These are phyloP conservation scores for Eremothecium gossypii DNA, from an alignment of 1,139 yeast genomes.

Conservation along the genomic window DNA sequence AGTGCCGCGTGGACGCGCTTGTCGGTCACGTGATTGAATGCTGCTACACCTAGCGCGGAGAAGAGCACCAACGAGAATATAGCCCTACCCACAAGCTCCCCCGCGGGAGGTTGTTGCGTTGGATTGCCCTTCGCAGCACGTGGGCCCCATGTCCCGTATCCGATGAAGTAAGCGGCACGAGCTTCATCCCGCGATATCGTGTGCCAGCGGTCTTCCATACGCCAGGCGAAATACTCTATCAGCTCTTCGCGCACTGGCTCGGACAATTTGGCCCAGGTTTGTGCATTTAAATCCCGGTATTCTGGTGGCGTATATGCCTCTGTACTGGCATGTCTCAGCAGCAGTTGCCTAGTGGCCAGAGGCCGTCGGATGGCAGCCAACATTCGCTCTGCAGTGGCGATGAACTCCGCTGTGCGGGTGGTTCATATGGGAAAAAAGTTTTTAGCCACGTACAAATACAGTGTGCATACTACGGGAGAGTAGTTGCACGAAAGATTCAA, in stretches of 20 bases:
- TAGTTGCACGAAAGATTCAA: no score
- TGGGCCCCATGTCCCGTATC: conserved; percentile 26
- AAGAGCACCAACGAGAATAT: conserved; percentile 19
- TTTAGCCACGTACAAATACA: no score
- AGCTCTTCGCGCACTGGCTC: conserved; percentile 36
- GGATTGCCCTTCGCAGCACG: conserved; percentile 14
- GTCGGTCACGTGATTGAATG: conserved; percentile 18
- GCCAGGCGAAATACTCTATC: conserved; percentile 36
- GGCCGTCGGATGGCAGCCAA: no score
- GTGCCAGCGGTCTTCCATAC: conserved; percentile 36
- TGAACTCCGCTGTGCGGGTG: no score
- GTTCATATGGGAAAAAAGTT: no score
- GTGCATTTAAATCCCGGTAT: conserved; percentile 10
- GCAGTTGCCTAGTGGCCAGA: no score
- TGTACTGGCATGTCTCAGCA: not conserved
- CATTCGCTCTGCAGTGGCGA: no score
- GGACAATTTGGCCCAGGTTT: conserved; percentile 33
- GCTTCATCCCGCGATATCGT: conserved; percentile 30
- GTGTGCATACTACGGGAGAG: no score
- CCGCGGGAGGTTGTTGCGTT: conserved; percentile 11
- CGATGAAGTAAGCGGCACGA: conserved; percentile 29
- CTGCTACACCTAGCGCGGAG: conserved; percentile 18
- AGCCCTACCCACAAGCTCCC: conserved; percentile 18
- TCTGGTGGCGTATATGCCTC: conserved; percentile 21
- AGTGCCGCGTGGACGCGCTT: conserved; percentile 10